Conservation (phyloP, 139 green algal species). For the Auxenochlorella protothecoides region DNA sequence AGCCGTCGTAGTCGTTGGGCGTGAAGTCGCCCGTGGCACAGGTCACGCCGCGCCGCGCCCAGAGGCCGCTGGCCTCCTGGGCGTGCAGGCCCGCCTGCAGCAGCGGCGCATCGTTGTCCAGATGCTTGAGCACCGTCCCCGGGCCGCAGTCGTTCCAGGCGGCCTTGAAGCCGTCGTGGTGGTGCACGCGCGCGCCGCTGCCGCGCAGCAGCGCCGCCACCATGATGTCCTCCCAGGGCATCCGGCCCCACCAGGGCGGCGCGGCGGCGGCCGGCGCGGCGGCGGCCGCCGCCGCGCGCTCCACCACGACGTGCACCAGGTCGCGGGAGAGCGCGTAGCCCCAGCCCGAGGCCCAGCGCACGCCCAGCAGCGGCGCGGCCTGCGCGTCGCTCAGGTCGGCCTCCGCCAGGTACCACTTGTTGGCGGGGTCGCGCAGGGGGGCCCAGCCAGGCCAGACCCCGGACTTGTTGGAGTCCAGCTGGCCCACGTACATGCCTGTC, state of each 20-base stretch:
- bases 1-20: conserved; percentile 6
- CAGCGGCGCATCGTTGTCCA: conserved; percentile 22
- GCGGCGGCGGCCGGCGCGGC: neutral
- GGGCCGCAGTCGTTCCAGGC: conserved; percentile 23
- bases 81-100: conserved; percentile 18
- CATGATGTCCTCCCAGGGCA: conserved; percentile 59
- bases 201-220: conserved; percentile 18
- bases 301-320: conserved; percentile 19
- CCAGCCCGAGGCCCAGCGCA: conserved; percentile 35
- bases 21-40: conserved; percentile 13
- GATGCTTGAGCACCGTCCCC: conserved; percentile 23
- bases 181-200: conserved; percentile 1
- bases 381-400: conserved; percentile 6
- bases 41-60: conserved; percentile 11
- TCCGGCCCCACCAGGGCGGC: conserved; percentile 27
- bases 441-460: conserved; percentile 14
- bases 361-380: neutral
- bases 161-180: conserved; percentile 26
- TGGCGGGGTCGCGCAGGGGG: conserved; percentile 6
- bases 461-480: conserved; percentile 13
- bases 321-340: conserved; percentile 51
- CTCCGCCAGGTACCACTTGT: conserved; percentile 22
- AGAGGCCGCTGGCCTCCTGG: conserved; percentile 22
- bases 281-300: conserved; percentile 1
- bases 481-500: conserved; percentile 11